These are phyloP conservation scores for Aspergillus oerlinghausenensis DNA, from an alignment of 2,329 filamentous ascomycete species.

Conservation along the genomic window DNA sequence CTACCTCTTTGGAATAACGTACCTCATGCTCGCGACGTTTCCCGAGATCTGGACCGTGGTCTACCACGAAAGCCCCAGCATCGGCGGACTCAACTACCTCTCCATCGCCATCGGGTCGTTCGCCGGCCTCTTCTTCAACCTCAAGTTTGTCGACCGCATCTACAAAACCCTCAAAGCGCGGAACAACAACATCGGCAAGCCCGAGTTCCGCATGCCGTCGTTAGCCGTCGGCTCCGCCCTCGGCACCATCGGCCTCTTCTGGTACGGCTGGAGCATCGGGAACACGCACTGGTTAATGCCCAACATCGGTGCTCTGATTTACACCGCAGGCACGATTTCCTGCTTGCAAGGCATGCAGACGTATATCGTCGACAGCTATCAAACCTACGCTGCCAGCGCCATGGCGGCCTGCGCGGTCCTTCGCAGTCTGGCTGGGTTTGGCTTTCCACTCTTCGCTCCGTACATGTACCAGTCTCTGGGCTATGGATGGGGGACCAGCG, in stretches of 20 bases:
- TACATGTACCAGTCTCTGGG: slow-evolving; percentile 35
- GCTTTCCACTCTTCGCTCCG: slow-evolving; percentile 40
- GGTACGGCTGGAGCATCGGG: slow-evolving; percentile 56
- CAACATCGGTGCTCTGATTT: slow-evolving; percentile 50
- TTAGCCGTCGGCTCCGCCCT: slow-evolving; percentile 51
- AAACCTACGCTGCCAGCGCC: slow-evolving; percentile 38
- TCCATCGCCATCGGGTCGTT: slow-evolving; percentile 56
- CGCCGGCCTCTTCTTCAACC: slow-evolving; percentile 48
- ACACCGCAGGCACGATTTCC: slow-evolving; percentile 45
- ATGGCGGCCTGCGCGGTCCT: slow-evolving; percentile 33
- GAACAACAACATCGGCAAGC: slow-evolving; percentile 42
- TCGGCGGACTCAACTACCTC: slow-evolving; percentile 57
- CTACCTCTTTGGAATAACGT: slow-evolving; percentile 55
- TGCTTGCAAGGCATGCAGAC: slow-evolving; percentile 45
- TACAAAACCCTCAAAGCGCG: slow-evolving; percentile 45
- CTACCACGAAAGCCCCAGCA: slow-evolving; percentile 50
- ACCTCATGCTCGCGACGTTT: slow-evolving; percentile 57
- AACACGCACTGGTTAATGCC: slow-evolving; percentile 52
- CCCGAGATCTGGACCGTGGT: slow-evolving; percentile 49
- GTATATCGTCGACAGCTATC: slow-evolving; percentile 40
- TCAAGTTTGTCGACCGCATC: slow-evolving; percentile 42
- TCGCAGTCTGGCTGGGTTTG: slow-evolving; percentile 37
- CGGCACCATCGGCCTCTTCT: slow-evolving; percentile 50
- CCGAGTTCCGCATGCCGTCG: slow-evolving; percentile 61
- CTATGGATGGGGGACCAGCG: slow-evolving; percentile 39